A percentile compares a stretch with the other conserved stretches of the same genome.
Evolutionary conservation across 148 eudicot genomes (phyloP).

Genomic region (Drosera capensis): DNA sequence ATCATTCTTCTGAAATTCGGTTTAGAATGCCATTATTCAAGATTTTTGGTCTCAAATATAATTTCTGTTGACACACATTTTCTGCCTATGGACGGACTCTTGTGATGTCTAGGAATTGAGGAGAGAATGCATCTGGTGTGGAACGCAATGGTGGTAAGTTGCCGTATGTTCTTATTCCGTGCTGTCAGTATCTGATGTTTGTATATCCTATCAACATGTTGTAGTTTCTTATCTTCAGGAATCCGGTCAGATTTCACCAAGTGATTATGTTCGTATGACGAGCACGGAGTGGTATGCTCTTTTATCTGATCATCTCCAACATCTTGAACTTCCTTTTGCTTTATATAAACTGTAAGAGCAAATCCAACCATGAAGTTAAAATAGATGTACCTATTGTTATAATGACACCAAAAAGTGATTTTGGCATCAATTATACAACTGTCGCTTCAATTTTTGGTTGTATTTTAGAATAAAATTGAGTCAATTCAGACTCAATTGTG

Average conservation of each 20-base stretch:
- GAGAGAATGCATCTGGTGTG: conserved; percentile 96
- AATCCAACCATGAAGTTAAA: too few relatives aligned
- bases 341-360: too few relatives aligned
- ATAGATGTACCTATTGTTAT: too few relatives aligned
- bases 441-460: too few relatives aligned
- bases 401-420: too few relatives aligned
- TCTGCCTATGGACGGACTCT: too few relatives aligned
- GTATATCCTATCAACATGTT: not conserved
- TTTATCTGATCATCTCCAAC: not conserved
- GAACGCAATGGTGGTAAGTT: conserved; percentile 92
- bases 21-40: not conserved
- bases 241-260: conserved; percentile 69
- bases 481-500: too few relatives aligned
- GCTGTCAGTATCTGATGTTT: not conserved
- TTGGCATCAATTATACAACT: too few relatives aligned
- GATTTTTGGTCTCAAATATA: not conserved
- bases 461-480: too few relatives aligned
- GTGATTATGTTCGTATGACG: conserved; percentile 84
- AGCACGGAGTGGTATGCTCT: conserved; percentile 79
- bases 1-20: not conserved
- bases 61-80: not conserved
- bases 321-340: too few relatives aligned
- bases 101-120: conserved; percentile 50
- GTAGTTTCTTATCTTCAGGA: conserved; percentile 25
- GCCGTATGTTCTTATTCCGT: not conserved